phyloP scores from a whole-genome alignment of 2,329 filamentous ascomycete species.

The Seiridium cupressi region DNA sequence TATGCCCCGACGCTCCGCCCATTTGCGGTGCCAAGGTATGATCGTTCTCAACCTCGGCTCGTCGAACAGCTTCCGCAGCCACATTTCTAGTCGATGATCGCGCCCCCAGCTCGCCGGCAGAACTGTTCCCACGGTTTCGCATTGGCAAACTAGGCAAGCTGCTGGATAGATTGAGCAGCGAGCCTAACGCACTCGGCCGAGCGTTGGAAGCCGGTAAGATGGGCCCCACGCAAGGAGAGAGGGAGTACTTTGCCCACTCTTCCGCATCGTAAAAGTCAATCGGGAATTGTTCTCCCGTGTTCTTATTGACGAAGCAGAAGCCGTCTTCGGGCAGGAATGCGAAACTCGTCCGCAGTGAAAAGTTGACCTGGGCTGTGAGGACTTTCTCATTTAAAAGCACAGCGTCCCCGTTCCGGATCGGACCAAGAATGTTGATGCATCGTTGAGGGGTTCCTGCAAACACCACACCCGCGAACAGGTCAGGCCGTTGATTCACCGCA shows the following conservation, averaged over 20 bases:
- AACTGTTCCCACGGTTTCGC: constrained; percentile 42
- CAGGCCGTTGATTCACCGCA: constrained; percentile 79
- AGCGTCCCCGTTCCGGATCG: constrained; percentile 87
- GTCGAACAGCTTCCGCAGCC: constrained; percentile 23
- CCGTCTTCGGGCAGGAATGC: constrained; percentile 83
- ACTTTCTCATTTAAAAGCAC: constrained; percentile 87
- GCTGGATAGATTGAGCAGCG: constrained; percentile 45
- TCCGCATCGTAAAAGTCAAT: constrained; percentile 81
- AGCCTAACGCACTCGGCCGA: constrained; percentile 36
- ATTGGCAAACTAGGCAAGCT: constrained; percentile 41
- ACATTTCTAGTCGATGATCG: constrained; percentile 17
- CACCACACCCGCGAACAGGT: constrained; percentile 81
- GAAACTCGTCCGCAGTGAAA: constrained; percentile 84
- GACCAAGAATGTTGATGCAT: constrained; percentile 89
- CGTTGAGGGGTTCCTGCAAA: constrained; percentile 83
- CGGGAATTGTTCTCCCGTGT: constrained; percentile 75
- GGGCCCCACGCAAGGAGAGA: constrained; percentile 74
- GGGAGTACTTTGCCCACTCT: constrained; percentile 74
- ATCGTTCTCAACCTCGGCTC: constrained; percentile 30
- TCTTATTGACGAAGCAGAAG: constrained; percentile 80
- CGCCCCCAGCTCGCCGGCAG: constrained; percentile 20
- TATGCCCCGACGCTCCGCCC: constrained; percentile 28
- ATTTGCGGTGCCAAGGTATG: constrained; percentile 47
- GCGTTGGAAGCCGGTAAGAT: constrained; percentile 58
- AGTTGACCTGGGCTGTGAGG: constrained; percentile 89